A percentile compares a stretch with the other conserved stretches of the same genome.
Conservation (phyloP, 345 rosid genomes). For the Aethionema arabicum region DNA sequence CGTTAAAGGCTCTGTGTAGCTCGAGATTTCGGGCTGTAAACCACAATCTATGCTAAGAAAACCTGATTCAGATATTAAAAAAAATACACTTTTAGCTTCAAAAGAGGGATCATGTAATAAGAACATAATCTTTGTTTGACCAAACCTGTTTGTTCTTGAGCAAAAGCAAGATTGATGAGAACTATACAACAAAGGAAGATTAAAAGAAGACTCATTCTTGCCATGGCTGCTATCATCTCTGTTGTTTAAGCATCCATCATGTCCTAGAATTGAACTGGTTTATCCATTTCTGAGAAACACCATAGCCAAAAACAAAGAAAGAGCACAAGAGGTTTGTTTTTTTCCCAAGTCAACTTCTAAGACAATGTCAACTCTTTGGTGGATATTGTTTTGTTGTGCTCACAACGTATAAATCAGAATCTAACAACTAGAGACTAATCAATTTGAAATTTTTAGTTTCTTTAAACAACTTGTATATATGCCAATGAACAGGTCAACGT, state of each 20-base stretch:
- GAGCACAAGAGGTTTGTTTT: slow-evolving; percentile 5
- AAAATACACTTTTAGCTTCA: neutral
- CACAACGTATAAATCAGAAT: slow-evolving; percentile 32
- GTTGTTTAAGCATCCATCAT: slow-evolving; percentile 22
- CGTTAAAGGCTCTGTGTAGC: slow-evolving; percentile 33
- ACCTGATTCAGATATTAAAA: slow-evolving; percentile 32
- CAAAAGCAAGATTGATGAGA: slow-evolving; percentile 24
- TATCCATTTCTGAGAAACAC: slow-evolving; percentile 24
- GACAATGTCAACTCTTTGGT: neutral
- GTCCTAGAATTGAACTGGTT: slow-evolving; percentile 14
- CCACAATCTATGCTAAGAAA: slow-evolving; percentile 56
- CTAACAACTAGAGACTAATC: slow-evolving; percentile 27
- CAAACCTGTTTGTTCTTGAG: slow-evolving; percentile 44
- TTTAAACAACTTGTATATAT: slow-evolving; percentile 17
- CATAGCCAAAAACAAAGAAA: neutral
- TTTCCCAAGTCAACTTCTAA: slow-evolving; percentile 31
- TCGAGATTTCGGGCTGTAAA: slow-evolving; percentile 28
- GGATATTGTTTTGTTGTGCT: slow-evolving; percentile 30
- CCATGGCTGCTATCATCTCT: slow-evolving; percentile 10
- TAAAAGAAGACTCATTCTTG: neutral
- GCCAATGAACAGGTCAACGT: slow-evolving; percentile 32
- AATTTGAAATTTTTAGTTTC: neutral
- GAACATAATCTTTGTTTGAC: slow-evolving; percentile 19
- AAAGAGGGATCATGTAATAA: neutral
- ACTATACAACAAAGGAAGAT: slow-evolving; percentile 20